Evolutionary conservation across 23 red algal genomes (phyloP).

Genomic region (Cyanidiococcus yangmingshanensis): DNA sequence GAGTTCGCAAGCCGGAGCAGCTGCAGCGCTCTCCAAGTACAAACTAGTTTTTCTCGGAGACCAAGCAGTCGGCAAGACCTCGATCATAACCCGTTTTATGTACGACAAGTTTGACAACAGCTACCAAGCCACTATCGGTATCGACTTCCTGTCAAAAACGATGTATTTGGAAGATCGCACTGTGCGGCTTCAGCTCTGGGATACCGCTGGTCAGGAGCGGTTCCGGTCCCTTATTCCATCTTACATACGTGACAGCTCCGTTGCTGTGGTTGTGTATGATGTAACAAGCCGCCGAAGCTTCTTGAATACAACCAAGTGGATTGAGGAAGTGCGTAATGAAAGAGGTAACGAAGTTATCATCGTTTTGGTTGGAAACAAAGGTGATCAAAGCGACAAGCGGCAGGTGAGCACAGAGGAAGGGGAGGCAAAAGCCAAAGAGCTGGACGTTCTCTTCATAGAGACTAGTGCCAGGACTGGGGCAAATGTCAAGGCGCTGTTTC

Average conservation of each 20-base stretch:
- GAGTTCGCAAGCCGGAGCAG: not conserved
- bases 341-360: constrained; percentile 94
- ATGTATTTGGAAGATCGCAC: constrained; percentile 99
- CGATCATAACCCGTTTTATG: constrained; percentile 99
- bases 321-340: constrained; percentile 95
- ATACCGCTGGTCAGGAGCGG: constrained; percentile 97
- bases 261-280: constrained; percentile 97
- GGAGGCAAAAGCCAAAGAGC: constrained; percentile 97
- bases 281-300: constrained; percentile 84
- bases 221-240: constrained; percentile 99
- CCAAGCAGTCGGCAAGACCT: constrained; percentile 95
- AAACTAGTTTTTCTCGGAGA: constrained; percentile 97
- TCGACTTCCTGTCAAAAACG: constrained; percentile 96
- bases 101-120: constrained; percentile 99
- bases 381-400: constrained; percentile 73
- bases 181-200: constrained; percentile 96
- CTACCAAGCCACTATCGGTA: constrained; percentile 99
- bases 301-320: constrained; percentile 83
- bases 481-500: constrained; percentile 96
- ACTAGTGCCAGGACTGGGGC: constrained; percentile 89
- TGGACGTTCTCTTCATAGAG: constrained; percentile 99
- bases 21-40: constrained; percentile 82
- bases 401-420: constrained; percentile 91
- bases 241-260: constrained; percentile 95
- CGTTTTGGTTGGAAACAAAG: constrained; percentile 96